Percentiles rank a stretch among this genome's conserved stretches.
Conservation (phyloP, 23 red algal species). For the Gracilaria domingensis region DNA sequence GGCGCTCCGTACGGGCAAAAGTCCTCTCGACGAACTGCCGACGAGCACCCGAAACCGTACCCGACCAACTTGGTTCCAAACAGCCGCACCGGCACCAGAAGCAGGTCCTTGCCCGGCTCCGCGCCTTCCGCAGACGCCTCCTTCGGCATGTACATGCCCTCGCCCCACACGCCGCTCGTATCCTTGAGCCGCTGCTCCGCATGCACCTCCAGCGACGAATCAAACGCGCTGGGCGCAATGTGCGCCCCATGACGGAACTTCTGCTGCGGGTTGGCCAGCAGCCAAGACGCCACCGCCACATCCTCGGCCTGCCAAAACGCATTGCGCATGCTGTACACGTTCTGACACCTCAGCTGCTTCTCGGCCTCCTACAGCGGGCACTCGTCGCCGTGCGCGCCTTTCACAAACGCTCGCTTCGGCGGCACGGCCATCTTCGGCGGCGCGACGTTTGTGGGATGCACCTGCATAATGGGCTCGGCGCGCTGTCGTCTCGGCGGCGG, state of each 20-base stretch:
- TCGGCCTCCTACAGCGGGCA: slow-evolving; percentile 39
- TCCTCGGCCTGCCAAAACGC: slow-evolving; percentile 6
- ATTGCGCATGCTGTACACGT: slow-evolving; percentile 7
- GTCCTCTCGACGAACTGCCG: background rate
- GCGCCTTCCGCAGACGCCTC: background rate
- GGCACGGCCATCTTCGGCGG: background rate
- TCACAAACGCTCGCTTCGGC: background rate
- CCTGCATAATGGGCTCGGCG: background rate
- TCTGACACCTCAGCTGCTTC: slow-evolving; percentile 17
- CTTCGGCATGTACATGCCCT: no score
- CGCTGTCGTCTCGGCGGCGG: background rate
- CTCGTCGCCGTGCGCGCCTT: background rate
- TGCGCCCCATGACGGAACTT: no score
- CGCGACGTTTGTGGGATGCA: background rate
- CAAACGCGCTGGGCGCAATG: no score
- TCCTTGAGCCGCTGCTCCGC: no score
- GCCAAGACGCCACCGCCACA: slow-evolving; percentile 39
- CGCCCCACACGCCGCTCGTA: no score
- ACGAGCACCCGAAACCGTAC: slow-evolving; percentile 34
- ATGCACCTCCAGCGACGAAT: no score
- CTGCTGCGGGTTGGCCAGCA: no score
- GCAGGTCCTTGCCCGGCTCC: slow-evolving; percentile 23
- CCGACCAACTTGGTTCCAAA: slow-evolving; percentile 26
- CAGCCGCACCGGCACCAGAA: slow-evolving; percentile 30
- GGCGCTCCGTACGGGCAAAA: slow-evolving; percentile 25